phyloP scores from a whole-genome alignment of 495 filamentous ascomycete genomes.

The Thozetella sp. region DNA sequence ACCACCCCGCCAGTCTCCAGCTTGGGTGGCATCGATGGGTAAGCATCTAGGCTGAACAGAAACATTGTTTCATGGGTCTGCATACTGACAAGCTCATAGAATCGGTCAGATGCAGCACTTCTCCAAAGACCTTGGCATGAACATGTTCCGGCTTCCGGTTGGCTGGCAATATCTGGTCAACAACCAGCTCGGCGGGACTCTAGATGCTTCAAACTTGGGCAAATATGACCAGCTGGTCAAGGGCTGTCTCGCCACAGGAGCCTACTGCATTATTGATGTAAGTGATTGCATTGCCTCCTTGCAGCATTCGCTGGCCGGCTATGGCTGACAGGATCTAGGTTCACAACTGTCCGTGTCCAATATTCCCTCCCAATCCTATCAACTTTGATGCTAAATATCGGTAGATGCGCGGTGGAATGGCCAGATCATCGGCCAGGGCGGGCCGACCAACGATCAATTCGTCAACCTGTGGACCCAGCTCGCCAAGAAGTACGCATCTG shows the following conservation, averaged over 20 bases:
- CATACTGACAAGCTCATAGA: constrained; percentile 4
- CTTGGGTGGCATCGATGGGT: constrained; percentile 31
- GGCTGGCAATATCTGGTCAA: constrained; percentile 60
- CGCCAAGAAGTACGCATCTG: constrained; percentile 49
- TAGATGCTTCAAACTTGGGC: constrained; percentile 43
- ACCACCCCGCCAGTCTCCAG: constrained; percentile 24
- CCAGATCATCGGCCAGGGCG: constrained; percentile 56
- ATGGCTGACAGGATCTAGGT: constrained; percentile 14
- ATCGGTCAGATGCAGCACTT: constrained; percentile 61
- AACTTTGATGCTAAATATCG: neutral
- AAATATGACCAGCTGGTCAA: constrained; percentile 56
- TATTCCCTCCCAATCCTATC: neutral
- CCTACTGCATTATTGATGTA: constrained; percentile 55
- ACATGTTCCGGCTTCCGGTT: constrained; percentile 59
- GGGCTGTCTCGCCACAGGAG: constrained; percentile 51
- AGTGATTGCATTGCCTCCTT: constrained; percentile 4
- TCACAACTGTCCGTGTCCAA: constrained; percentile 49
- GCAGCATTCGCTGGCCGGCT: neutral
- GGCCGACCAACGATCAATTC: constrained; percentile 53
- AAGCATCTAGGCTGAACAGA: neutral
- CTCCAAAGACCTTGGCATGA: constrained; percentile 48
- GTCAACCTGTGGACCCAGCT: constrained; percentile 53
- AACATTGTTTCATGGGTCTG: neutral
- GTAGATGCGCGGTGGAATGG: constrained; percentile 58
- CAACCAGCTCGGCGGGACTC: constrained; percentile 44